Percentiles rank a stretch among this genome's conserved stretches.
Conservation (phyloP, 139 green algal genomes). For the Deuterostichococcus epilithicus region DNA sequence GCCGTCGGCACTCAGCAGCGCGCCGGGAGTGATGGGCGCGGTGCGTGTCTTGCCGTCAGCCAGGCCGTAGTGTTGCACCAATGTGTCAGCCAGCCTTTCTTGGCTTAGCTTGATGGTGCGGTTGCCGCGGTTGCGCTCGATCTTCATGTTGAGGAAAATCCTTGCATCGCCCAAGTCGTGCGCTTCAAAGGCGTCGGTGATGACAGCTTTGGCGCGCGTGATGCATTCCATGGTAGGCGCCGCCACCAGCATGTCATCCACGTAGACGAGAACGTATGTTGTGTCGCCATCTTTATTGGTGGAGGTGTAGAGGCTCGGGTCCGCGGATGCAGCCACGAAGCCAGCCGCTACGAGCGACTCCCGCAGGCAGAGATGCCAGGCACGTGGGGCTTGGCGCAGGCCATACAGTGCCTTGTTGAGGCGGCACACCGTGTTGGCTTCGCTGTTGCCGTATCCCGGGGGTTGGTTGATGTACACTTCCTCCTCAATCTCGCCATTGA, state of each 20-base stretch:
- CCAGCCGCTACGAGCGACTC: too few relatives aligned
- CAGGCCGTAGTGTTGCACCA: slow-evolving; percentile 21
- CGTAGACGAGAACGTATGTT: too few relatives aligned
- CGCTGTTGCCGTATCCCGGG: slow-evolving; percentile 8
- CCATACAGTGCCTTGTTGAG: slow-evolving; percentile 43
- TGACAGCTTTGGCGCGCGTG: too few relatives aligned
- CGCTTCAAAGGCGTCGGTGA: too few relatives aligned
- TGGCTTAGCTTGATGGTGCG: slow-evolving; percentile 26
- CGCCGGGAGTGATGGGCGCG: slow-evolving; percentile 7
- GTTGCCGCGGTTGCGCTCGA: slow-evolving; percentile 10
- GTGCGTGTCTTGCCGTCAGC: neutral
- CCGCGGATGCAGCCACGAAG: too few relatives aligned
- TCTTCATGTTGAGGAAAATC: slow-evolving; percentile 25
- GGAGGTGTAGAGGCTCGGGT: too few relatives aligned
- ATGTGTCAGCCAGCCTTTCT: neutral
- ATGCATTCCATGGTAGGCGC: too few relatives aligned
- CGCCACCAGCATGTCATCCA: too few relatives aligned
- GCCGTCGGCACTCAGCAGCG: slow-evolving; percentile 2
- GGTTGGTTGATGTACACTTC: slow-evolving; percentile 20
- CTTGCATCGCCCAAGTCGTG: too few relatives aligned
- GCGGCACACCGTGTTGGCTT: neutral
- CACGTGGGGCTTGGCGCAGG: slow-evolving; percentile 40
- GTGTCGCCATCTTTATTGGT: too few relatives aligned
- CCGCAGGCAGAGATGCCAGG: too few relatives aligned
- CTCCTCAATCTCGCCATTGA: slow-evolving; percentile 46